Evolutionary conservation across 345 rosid genomes (phyloP).

Genomic region (Brassica nigra): DNA sequence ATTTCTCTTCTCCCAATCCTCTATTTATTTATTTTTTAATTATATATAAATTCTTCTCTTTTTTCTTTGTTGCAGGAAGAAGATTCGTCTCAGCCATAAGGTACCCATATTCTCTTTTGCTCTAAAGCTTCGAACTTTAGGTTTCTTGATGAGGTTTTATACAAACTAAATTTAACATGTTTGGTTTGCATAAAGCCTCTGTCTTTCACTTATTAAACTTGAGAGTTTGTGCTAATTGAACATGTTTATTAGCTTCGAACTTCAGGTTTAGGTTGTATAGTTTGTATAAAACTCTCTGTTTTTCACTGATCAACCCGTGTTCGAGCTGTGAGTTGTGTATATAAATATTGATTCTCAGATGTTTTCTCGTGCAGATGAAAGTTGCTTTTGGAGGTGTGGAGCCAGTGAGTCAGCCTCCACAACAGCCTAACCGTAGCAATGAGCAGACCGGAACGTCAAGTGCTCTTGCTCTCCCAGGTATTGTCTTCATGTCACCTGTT

Average conservation of each 20-base stretch:
- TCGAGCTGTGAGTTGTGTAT: background rate
- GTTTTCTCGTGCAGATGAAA: slow-evolving; percentile 50
- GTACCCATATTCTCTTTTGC: slow-evolving; percentile 40
- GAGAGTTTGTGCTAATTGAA: background rate
- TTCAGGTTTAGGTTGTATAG: background rate
- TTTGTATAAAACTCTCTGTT: background rate
- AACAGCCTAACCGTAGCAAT: slow-evolving; percentile 42
- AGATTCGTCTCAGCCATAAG: slow-evolving; percentile 84
- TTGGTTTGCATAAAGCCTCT: background rate
- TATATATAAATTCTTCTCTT: background rate
- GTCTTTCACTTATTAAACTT: background rate
- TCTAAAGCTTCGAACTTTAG: slow-evolving; percentile 22
- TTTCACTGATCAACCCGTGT: background rate
- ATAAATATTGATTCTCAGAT: background rate
- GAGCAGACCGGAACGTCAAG: slow-evolving; percentile 51
- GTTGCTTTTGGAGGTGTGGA: slow-evolving; percentile 64
- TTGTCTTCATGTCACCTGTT: background rate
- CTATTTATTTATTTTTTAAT: background rate
- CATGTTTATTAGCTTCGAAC: background rate
- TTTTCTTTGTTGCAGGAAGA: slow-evolving; percentile 56
- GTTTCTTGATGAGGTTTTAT: background rate
- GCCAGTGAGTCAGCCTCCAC: slow-evolving; percentile 44
- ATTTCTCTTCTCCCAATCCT: background rate
- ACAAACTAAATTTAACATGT: background rate
- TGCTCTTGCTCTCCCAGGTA: slow-evolving; percentile 80